These are phyloP conservation scores for Rhizopus arrhizus DNA, from an alignment of 371 early-diverging fungal genomes.

Conservation along the genomic window DNA sequence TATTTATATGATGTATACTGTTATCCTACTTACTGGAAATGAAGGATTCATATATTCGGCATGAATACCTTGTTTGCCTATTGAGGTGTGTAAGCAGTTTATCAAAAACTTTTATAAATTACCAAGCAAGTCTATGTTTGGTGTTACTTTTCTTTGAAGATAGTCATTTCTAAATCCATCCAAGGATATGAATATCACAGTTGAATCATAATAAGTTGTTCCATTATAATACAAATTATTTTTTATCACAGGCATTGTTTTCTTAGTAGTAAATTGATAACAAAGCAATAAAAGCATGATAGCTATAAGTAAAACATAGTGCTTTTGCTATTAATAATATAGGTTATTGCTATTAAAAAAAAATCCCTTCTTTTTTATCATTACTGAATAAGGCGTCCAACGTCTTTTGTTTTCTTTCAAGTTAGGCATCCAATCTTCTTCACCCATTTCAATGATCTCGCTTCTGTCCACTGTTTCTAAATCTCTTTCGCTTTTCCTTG, in stretches of 20 bases:
- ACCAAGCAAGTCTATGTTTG: slow-evolving; percentile 65
- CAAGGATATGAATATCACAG: slow-evolving; percentile 80
- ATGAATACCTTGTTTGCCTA: slow-evolving; percentile 47
- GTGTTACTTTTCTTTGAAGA: slow-evolving; percentile 72
- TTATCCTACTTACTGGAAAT: slow-evolving; percentile 58
- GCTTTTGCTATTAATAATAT: too few species aligned
- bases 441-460: slow-evolving; percentile 8
- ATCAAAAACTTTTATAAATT: slow-evolving; percentile 5
- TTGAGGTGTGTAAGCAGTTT: neutral
- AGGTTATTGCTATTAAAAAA: too few species aligned
- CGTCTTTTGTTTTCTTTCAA: neutral
- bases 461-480: neutral
- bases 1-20: too few species aligned
- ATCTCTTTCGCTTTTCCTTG: slow-evolving; percentile 1
- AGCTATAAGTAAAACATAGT: neutral
- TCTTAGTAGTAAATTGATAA: neutral
- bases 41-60: slow-evolving; percentile 76
- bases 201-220: slow-evolving; percentile 66
- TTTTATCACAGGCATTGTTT: neutral
- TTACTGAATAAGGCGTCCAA: neutral
- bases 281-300: neutral
- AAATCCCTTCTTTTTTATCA: neutral
- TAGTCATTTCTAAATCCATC: slow-evolving; percentile 90
- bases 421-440: neutral
- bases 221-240: slow-evolving; percentile 55